Base-by-base conservation (phyloP, 129 eudicot species). In the Kitagawia praeruptora region DNA sequence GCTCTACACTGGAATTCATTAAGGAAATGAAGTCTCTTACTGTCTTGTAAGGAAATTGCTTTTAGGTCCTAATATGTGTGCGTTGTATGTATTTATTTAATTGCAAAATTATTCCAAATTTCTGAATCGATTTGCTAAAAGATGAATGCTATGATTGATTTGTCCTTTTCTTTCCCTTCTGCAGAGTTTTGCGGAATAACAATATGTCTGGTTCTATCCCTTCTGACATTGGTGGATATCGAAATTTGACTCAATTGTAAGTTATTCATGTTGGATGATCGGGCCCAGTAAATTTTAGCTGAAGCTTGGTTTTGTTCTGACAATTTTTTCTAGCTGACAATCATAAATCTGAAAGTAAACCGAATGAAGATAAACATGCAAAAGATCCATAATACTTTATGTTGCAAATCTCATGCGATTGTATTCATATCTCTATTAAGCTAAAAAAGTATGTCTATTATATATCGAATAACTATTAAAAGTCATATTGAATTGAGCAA, bases 191-290 rank as follows among this genome's bases (percentile, higher is more conserved):
- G 83, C 84, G 91, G 82, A 89, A 91, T 75, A 91, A 85, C 86
- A 86, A 89, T 78, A 77, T 91, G 67, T 86, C 95, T 75, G 97
- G 98, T 37, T 79, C 93, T 53, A 85, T 93, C 66, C 97, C 98
- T 74, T 67, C 84, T 34, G 77, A 87, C 71, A 85, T 93, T 25
- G 90, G 90, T 79, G 90, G 79, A 54, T 74, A 82, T 76, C 87
- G 49, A 63, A 93, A 74, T 53, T 81, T 93, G 78, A 61, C 83
- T 40, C 91, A 28, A 63, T 67, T 93, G 98, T 93, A 85, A 89
- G 98, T 85, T 79, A 58, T 47, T 80, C 1, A 6, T 14, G 27
- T 39, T 70, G 45, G 75, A 37, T 15, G 75, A 37, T 70, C 0
- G 37, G 76, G 49, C 38, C 37, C 7, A 23, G 14, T 7, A 1